Conservation (phyloP, 768 basidiomycete genomes). For the Suillus luteus region DNA sequence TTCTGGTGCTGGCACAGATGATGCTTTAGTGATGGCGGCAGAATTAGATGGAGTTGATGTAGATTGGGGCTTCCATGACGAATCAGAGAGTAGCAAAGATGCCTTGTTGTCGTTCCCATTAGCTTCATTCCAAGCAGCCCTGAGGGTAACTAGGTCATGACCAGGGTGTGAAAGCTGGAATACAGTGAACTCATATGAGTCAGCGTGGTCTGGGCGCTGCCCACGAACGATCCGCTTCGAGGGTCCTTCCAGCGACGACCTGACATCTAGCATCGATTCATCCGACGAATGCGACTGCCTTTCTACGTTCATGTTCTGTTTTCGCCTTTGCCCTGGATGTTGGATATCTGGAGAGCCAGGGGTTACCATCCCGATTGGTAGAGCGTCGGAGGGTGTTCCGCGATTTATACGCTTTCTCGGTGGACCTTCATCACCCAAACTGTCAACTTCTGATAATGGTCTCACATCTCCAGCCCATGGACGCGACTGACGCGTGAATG, state of each 20-base stretch:
- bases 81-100: conserved; percentile 57
- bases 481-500: conserved; percentile 44
- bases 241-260: conserved; percentile 42
- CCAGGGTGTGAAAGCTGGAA: conserved; percentile 67
- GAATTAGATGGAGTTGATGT: conserved; percentile 23
- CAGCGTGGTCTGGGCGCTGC: conserved; percentile 35
- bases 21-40: conserved; percentile 4
- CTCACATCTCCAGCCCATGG: conserved; percentile 39
- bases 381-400: conserved; percentile 43
- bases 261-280: conserved; percentile 59
- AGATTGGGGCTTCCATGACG: conserved; percentile 49
- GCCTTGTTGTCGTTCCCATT: conserved; percentile 64
- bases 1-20: conserved; percentile 20
- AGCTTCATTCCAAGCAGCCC: conserved; percentile 69
- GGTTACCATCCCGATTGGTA: conserved; percentile 20
- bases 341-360: conserved; percentile 64
- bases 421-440: conserved; percentile 53
- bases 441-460: conserved; percentile 41
- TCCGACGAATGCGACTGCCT: conserved; percentile 64
- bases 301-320: conserved; percentile 38
- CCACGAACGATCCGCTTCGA: conserved; percentile 57
- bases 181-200: conserved; percentile 47
- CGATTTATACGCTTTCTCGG: conserved; percentile 72
- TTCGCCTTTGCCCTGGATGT: conserved; percentile 52
- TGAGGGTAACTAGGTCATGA: conserved; percentile 40